These are phyloP conservation scores for Fusarium dlaminii DNA, from an alignment of 2,329 filamentous ascomycete genomes.

Conservation along the genomic window DNA sequence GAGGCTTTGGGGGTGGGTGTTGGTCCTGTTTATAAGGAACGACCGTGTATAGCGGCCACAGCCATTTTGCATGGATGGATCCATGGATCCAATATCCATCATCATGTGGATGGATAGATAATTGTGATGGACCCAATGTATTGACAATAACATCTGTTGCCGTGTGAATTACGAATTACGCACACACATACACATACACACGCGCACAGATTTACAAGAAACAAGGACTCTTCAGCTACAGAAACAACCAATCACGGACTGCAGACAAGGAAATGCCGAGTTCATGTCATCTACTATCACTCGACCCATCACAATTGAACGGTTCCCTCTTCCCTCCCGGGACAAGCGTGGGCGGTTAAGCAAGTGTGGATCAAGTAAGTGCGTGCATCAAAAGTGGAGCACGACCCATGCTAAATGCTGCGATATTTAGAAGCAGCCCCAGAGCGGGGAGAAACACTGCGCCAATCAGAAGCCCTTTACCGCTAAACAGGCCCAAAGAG, in stretches of 20 bases:
- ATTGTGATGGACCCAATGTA: background rate
- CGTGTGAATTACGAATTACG: slow-evolving; percentile 15
- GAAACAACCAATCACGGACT: slow-evolving; percentile 28
- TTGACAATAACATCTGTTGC: slow-evolving; percentile 13
- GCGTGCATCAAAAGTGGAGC: slow-evolving; percentile 27
- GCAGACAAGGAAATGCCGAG: slow-evolving; percentile 33
- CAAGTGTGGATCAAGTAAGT: slow-evolving; percentile 33
- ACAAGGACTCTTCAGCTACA: slow-evolving; percentile 5
- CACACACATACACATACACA: background rate
- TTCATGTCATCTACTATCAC: slow-evolving; percentile 32
- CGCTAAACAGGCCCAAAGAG: slow-evolving; percentile 24
- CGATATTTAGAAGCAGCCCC: slow-evolving; percentile 34
- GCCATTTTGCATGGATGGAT: background rate
- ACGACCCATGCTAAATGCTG: background rate
- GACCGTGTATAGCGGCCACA: slow-evolving; percentile 32
- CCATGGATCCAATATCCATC: background rate
- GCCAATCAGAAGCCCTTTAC: slow-evolving; percentile 16
- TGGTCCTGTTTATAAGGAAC: slow-evolving; percentile 45
- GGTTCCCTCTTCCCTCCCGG: slow-evolving; percentile 13
- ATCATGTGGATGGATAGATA: background rate
- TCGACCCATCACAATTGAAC: slow-evolving; percentile 31
- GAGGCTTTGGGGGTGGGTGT: slow-evolving; percentile 45
- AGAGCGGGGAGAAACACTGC: slow-evolving; percentile 18
- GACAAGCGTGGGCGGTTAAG: slow-evolving; percentile 41
- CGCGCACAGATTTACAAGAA: slow-evolving; percentile 2